Evolutionary conservation across 495 filamentous ascomycete species (phyloP).

Genomic region (Cryomyces minteri): DNA sequence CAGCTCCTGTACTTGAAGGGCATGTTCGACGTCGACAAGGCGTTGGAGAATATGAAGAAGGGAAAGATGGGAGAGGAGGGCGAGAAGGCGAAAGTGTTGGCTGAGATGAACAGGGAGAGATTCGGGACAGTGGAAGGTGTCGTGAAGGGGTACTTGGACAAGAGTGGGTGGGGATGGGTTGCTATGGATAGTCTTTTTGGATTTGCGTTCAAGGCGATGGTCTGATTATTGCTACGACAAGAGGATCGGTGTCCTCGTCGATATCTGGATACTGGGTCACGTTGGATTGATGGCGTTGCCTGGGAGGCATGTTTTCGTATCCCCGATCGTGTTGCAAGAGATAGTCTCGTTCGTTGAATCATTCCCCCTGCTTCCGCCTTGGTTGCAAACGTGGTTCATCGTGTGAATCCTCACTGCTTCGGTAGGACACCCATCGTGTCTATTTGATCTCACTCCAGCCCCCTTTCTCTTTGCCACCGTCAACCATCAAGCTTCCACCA

Average conservation of each 20-base stretch:
- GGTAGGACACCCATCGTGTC: background rate
- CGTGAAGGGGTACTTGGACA: slow-evolving; percentile 78
- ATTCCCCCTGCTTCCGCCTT: too few relatives aligned
- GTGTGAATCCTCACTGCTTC: too few relatives aligned
- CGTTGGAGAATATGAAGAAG: slow-evolving; percentile 30
- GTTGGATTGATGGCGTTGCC: too few relatives aligned
- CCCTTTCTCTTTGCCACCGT: slow-evolving; percentile 7
- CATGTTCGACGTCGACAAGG: slow-evolving; percentile 82
- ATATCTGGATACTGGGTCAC: too few relatives aligned
- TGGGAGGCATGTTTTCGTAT: too few relatives aligned
- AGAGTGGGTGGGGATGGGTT: slow-evolving; percentile 90
- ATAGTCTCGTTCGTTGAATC: too few relatives aligned
- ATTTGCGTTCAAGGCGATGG: slow-evolving; percentile 26
- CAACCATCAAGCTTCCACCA: slow-evolving; percentile 9
- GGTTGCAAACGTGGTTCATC: too few relatives aligned
- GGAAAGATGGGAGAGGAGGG: slow-evolving; percentile 21
- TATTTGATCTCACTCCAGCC: slow-evolving; percentile 15
- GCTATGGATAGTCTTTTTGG: slow-evolving; percentile 85
- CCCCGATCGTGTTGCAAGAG: too few relatives aligned
- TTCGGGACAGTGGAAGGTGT: slow-evolving; percentile 59
- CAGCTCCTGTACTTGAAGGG: slow-evolving; percentile 77
- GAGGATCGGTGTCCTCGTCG: too few relatives aligned
- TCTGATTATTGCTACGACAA: too few relatives aligned
- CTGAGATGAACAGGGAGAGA: slow-evolving; percentile 56
- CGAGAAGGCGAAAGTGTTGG: slow-evolving; percentile 51